Evolutionary conservation across 441 rosid species (phyloP).

Genomic region (Sinapis alba): DNA sequence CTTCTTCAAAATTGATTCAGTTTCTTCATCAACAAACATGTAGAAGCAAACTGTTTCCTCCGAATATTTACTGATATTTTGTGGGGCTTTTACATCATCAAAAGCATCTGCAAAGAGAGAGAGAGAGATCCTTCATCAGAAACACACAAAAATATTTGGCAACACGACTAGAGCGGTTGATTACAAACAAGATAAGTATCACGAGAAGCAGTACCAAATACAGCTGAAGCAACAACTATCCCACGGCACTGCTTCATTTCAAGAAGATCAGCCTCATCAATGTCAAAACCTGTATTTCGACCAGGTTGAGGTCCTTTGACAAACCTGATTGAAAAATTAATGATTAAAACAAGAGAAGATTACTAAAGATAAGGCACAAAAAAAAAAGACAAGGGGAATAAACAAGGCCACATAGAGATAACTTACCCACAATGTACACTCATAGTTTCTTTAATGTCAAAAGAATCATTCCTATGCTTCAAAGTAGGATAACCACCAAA

Average conservation of each 20-base stretch:
- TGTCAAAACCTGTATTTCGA: conserved; percentile 70
- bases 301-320: conserved; percentile 80
- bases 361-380: conserved; percentile 6
- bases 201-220: conserved; percentile 62
- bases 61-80: conserved; percentile 69
- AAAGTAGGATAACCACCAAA: conserved; percentile 91
- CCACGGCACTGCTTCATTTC: conserved; percentile 79
- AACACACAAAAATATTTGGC: conserved; percentile 6
- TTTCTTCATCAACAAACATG: conserved; percentile 91
- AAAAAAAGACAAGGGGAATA: not conserved
- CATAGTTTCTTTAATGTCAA: conserved; percentile 72
- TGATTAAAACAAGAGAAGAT: not conserved
- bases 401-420: not conserved
- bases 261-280: conserved; percentile 67
- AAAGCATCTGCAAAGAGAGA: conserved; percentile 69
- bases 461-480: conserved; percentile 69
- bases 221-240: conserved; percentile 84
- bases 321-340: conserved; percentile 54
- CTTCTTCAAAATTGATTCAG: conserved; percentile 64
- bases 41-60: conserved; percentile 71
- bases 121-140: conserved; percentile 30
- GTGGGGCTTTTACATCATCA: conserved; percentile 77
- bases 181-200: conserved; percentile 6
- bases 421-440: conserved; percentile 84
- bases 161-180: conserved; percentile 1